phyloP scores from a whole-genome alignment of 305 asterid species.

The Fraxinus sp. region DNA sequence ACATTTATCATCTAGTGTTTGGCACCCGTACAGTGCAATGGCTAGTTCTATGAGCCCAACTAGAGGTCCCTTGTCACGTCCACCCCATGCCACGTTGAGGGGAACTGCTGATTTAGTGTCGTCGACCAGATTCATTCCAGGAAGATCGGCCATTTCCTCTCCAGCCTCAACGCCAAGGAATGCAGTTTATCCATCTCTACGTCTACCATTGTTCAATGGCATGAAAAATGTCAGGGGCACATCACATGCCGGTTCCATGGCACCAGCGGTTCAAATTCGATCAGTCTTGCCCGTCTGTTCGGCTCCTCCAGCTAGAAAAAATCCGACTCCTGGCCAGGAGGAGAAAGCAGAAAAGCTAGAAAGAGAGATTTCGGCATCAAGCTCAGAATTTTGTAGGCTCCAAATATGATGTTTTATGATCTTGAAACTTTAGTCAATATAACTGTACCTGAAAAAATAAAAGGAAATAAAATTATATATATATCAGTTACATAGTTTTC shows the following conservation, averaged over 20 bases:
- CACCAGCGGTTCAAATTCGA: constrained; percentile 66
- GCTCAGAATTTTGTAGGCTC: constrained; percentile 6
- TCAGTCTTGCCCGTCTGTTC: constrained; percentile 62
- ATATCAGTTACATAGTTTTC: background rate
- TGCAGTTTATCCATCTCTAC: background rate
- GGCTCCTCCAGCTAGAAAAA: constrained; percentile 32
- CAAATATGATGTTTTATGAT: background rate
- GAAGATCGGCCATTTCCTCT: background rate
- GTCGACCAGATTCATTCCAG: background rate
- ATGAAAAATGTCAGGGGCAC: background rate
- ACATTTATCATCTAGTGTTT: background rate
- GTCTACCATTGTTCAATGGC: background rate
- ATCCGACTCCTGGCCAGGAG: background rate
- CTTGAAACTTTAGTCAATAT: background rate
- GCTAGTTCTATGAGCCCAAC: background rate
- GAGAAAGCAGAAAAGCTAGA: background rate
- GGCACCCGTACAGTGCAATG: background rate
- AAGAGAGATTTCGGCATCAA: background rate
- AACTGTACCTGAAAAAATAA: background rate
- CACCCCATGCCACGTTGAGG: background rate
- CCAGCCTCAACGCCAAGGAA: constrained; percentile 11
- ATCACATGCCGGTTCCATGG: constrained; percentile 23
- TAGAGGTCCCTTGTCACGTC: background rate
- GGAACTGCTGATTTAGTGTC: background rate
- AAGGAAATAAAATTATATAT: background rate